Evolutionary conservation across 495 filamentous ascomycete genomes (phyloP).

Genomic region (Penicillium pulvis): DNA sequence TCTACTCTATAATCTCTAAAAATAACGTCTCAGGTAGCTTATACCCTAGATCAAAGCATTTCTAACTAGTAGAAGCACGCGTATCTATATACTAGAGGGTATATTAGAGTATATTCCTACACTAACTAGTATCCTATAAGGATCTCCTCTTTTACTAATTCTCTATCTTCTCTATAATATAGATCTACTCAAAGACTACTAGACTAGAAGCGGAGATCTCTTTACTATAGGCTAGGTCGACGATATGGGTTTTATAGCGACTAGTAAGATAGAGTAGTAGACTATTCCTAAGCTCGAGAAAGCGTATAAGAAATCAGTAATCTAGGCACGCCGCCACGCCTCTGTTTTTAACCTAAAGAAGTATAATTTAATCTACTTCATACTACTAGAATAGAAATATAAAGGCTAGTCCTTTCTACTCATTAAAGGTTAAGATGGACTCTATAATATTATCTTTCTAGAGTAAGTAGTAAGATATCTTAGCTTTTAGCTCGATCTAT

Average conservation of each 20-base stretch:
- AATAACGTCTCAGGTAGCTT: slow-evolving; percentile 2
- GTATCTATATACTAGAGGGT: no score
- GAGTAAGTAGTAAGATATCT: slow-evolving; percentile 10
- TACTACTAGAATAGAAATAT: not conserved
- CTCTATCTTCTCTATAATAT: slow-evolving; percentile 29
- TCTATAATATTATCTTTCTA: no score
- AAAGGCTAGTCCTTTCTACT: no score
- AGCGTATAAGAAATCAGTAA: not conserved
- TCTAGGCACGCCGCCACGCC: slow-evolving; percentile 17
- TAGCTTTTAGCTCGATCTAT: slow-evolving; percentile 19
- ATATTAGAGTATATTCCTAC: slow-evolving; percentile 1
- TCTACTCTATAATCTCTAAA: slow-evolving; percentile 28
- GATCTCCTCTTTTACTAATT: slow-evolving; percentile 25
- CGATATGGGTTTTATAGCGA: slow-evolving; percentile 14
- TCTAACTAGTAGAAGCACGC: no score
- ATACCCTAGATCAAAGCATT: not conserved
- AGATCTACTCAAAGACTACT: slow-evolving; percentile 8
- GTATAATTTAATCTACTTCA: slow-evolving; percentile 15
- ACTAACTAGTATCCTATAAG: slow-evolving; percentile 20
- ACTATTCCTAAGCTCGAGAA: not conserved
- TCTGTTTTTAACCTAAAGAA: slow-evolving; percentile 21
- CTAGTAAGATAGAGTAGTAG: no score
- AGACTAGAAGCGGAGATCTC: no score
- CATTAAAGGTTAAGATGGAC: no score
- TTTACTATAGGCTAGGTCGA: slow-evolving; percentile 16